These are phyloP conservation scores for Schwanniomyces pseudopolymorphus DNA, from an alignment of 805 yeast species.

Conservation along the genomic window DNA sequence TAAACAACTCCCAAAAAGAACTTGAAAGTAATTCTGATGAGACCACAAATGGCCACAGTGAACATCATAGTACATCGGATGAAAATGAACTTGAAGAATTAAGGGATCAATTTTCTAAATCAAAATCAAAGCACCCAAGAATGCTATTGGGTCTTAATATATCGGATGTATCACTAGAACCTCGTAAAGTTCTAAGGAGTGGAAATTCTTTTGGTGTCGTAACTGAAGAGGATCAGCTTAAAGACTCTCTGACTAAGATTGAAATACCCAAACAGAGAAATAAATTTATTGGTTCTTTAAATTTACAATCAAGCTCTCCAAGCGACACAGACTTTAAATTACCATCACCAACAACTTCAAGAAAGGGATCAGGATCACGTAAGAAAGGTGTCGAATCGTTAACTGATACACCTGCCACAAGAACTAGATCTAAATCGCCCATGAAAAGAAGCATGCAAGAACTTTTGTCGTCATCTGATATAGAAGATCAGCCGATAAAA, in stretches of 20 bases:
- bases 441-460: slow-evolving; percentile 24
- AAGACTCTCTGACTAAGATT: neutral
- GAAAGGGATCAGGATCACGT: slow-evolving; percentile 1
- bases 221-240: neutral
- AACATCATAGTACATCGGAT: neutral
- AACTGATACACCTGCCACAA: slow-evolving; percentile 25
- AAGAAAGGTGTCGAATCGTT: neutral
- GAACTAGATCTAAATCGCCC: slow-evolving; percentile 38
- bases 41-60: neutral
- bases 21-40: neutral
- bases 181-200: slow-evolving; percentile 23
- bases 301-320: neutral
- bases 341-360: slow-evolving; percentile 1
- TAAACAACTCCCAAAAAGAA: neutral
- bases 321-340: neutral
- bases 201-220: slow-evolving; percentile 19
- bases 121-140: slow-evolving; percentile 5
- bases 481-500: slow-evolving; percentile 6
- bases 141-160: slow-evolving; percentile 25
- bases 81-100: neutral
- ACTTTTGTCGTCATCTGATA: slow-evolving; percentile 12
- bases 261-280: slow-evolving; percentile 3
- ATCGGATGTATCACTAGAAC: slow-evolving; percentile 17
- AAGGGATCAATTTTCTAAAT: neutral
- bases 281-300: neutral